Evolutionary conservation across 164 flowering plant species (phyloP).

Genomic region (Nymphaea colorata): DNA sequence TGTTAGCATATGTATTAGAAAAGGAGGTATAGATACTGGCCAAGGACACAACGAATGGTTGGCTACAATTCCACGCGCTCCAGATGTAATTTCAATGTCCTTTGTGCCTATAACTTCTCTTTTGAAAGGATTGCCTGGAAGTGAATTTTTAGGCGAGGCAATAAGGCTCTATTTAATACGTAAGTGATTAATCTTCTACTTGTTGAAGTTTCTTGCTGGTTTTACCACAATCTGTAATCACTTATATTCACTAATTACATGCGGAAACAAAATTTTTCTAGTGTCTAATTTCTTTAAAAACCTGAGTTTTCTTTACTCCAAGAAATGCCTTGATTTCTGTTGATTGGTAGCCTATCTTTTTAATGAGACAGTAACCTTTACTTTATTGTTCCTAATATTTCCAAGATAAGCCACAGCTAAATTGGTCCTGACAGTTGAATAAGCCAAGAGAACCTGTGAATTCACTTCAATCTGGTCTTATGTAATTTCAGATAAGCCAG

Average conservation of each 20-base stretch:
- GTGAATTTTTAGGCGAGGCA: conserved; percentile 82
- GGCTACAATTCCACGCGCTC: conserved; percentile 67
- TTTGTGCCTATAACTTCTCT: conserved; percentile 84
- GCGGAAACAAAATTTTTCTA: neutral
- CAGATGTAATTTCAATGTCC: conserved; percentile 83
- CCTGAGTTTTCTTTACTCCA: too few relatives aligned
- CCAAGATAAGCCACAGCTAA: neutral
- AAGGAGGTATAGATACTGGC: conserved; percentile 62
- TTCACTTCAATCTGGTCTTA: neutral
- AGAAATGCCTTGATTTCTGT: neutral
- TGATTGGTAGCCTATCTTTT: neutral
- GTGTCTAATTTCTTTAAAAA: neutral
- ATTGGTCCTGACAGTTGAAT: neutral
- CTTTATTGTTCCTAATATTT: neutral
- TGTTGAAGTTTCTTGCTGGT: neutral
- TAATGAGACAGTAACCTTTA: neutral
- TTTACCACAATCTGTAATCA: neutral
- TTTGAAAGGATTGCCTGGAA: conserved; percentile 55
- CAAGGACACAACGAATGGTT: conserved; percentile 75
- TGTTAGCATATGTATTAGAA: conserved; percentile 35
- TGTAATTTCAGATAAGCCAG: conserved; percentile 70
- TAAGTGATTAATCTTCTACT: conserved; percentile 24
- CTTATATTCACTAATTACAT: neutral
- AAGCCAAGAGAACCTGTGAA: neutral
- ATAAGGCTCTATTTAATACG: conserved; percentile 82